A percentile compares a stretch with the other conserved stretches of the same genome.
phyloP scores from a whole-genome alignment of 2,329 filamentous ascomycete genomes.

The Monilinia aucupariae region DNA sequence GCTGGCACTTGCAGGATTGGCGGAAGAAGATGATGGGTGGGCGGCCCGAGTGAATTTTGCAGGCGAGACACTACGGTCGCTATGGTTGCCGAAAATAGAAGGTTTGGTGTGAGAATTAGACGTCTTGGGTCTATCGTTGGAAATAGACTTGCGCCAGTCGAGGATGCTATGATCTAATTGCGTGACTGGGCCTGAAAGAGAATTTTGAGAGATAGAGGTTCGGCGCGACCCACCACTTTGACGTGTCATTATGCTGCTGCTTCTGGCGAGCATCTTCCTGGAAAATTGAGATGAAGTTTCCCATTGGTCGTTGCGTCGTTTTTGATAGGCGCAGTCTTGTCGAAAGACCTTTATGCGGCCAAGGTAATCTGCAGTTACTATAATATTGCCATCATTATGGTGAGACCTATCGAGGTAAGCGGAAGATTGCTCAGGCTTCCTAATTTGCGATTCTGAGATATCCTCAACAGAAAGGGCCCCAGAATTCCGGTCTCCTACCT shows the following conservation, averaged over 20 bases:
- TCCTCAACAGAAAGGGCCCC: constrained; percentile 17
- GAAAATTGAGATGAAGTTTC: constrained; percentile 74
- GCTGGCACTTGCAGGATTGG: constrained; percentile 29
- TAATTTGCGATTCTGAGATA: constrained; percentile 34
- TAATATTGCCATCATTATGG: constrained; percentile 80
- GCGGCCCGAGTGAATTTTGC: constrained; percentile 36
- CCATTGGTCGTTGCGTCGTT: constrained; percentile 71
- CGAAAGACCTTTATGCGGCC: constrained; percentile 92
- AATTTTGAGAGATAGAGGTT: constrained; percentile 39
- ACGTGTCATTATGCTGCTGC: constrained; percentile 40
- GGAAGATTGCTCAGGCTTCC: constrained; percentile 61
- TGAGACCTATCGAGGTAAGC: constrained; percentile 70
- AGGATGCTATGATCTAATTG: constrained; percentile 73
- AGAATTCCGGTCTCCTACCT: constrained; percentile 29
- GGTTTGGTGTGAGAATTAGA: constrained; percentile 19
- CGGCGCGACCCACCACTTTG: constrained; percentile 43
- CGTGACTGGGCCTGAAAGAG: constrained; percentile 30
- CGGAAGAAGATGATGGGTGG: constrained; percentile 23
- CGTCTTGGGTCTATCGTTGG: constrained; percentile 42
- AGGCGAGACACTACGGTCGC: constrained; percentile 51
- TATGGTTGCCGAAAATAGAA: constrained; percentile 37
- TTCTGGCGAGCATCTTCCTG: constrained; percentile 33
- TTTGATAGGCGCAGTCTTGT: constrained; percentile 74
- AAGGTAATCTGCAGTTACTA: constrained; percentile 82
- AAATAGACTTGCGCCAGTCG: constrained; percentile 74